Evolutionary conservation across 2,329 filamentous ascomycete genomes (phyloP).

Genomic region (Aschersonia sp.): DNA sequence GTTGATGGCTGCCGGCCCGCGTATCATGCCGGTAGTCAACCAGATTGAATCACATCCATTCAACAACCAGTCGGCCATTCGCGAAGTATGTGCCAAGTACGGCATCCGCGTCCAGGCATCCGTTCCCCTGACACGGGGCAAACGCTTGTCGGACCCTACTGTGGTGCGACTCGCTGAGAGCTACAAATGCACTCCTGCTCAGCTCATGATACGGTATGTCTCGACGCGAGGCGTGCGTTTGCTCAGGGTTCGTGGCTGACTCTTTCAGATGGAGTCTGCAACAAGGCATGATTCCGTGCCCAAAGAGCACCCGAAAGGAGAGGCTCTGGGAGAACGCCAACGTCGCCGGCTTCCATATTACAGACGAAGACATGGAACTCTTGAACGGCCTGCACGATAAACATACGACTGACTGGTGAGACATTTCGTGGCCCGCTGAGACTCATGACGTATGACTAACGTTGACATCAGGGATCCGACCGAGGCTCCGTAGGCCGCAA

Average conservation of each 20-base stretch:
- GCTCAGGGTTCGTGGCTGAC: neutral
- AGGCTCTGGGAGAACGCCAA: constrained; percentile 52
- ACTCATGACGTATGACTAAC: neutral
- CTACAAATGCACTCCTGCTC: constrained; percentile 56
- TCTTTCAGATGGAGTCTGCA: constrained; percentile 57
- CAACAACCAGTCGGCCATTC: constrained; percentile 57
- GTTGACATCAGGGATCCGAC: constrained; percentile 6
- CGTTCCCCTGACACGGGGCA: constrained; percentile 57
- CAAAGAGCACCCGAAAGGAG: constrained; percentile 52
- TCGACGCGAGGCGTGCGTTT: neutral
- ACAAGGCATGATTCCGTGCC: constrained; percentile 56
- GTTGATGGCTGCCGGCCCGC: constrained; percentile 46
- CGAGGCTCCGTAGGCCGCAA: neutral
- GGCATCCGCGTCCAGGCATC: constrained; percentile 65
- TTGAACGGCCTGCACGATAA: constrained; percentile 57
- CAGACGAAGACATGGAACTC: constrained; percentile 42
- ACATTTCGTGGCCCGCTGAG: neutral
- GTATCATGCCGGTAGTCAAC: constrained; percentile 54
- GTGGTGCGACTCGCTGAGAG: constrained; percentile 49
- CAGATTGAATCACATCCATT: constrained; percentile 77
- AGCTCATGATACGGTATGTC: constrained; percentile 49
- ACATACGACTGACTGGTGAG: constrained; percentile 53
- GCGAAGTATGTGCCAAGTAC: constrained; percentile 48
- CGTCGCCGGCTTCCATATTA: constrained; percentile 46
- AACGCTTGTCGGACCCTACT: constrained; percentile 53